Conservation (phyloP, 257 asterid genomes). For the Cruciata laevipes region DNA sequence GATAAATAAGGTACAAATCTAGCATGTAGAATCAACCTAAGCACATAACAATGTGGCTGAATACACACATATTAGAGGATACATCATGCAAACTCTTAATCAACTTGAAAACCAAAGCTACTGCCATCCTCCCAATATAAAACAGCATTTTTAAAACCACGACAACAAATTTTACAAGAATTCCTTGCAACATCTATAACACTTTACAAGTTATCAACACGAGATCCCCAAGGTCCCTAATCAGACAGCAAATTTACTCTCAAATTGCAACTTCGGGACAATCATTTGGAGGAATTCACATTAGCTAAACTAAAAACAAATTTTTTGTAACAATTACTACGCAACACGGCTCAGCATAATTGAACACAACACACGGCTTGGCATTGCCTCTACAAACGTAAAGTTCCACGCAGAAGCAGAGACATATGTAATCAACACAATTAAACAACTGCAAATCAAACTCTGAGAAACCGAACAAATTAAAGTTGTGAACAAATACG, state of each 20-base stretch:
- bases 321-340: not conserved
- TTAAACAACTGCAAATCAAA: not conserved
- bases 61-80: not conserved
- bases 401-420: not conserved
- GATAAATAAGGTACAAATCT: not conserved
- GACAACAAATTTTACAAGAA: not conserved
- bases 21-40: not conserved
- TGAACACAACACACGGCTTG: not conserved
- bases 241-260: not conserved
- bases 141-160: not conserved
- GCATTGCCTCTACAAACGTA: not conserved
- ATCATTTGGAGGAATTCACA: not conserved
- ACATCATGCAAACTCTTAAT: not conserved
- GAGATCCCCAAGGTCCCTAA: slow-evolving; percentile 5
- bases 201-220: not conserved
- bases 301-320: not conserved
- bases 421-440: not conserved
- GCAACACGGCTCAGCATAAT: not conserved
- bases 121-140: not conserved
- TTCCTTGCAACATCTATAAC: not conserved
- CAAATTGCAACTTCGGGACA: not conserved
- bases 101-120: not conserved
- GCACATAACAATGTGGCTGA: not conserved
- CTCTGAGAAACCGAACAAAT: not conserved
- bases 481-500: not conserved